These are phyloP conservation scores for Sphaerosporella brunnea DNA, from an alignment of 495 filamentous ascomycete genomes.

Conservation along the genomic window DNA sequence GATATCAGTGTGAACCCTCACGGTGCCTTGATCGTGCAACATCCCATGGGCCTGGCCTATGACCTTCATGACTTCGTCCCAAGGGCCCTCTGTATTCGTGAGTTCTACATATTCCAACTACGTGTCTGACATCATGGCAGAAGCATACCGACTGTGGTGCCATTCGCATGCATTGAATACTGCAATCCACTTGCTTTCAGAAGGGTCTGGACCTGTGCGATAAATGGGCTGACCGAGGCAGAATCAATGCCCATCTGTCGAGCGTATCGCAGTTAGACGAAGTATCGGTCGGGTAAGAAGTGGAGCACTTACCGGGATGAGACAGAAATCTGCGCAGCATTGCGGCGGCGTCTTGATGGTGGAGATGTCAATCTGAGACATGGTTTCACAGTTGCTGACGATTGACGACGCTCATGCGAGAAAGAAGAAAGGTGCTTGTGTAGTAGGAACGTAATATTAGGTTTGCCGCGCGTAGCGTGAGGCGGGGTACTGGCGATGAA, in stretches of 20 bases:
- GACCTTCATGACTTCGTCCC: slow-evolving; percentile 49
- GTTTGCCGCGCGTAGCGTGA: neutral
- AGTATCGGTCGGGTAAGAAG: too few species aligned
- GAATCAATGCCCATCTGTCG: slow-evolving; percentile 59
- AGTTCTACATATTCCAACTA: too few species aligned
- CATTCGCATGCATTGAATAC: slow-evolving; percentile 79
- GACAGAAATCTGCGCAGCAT: slow-evolving; percentile 67
- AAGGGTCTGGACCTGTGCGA: slow-evolving; percentile 78
- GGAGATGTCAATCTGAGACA: slow-evolving; percentile 2
- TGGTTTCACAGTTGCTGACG: neutral
- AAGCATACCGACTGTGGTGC: slow-evolving; percentile 80
- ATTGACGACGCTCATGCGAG: neutral
- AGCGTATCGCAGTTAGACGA: too few species aligned
- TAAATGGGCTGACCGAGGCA: slow-evolving; percentile 67
- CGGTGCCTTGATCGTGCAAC: slow-evolving; percentile 63
- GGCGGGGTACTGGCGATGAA: too few species aligned
- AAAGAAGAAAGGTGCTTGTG: neutral
- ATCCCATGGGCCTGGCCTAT: slow-evolving; percentile 81
- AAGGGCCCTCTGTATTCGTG: neutral
- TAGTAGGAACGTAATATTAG: neutral
- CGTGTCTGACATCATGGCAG: too few species aligned
- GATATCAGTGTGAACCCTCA: slow-evolving; percentile 79
- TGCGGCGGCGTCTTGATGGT: slow-evolving; percentile 41
- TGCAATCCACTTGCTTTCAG: slow-evolving; percentile 53
- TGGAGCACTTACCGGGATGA: slow-evolving; percentile 54